phyloP scores from a whole-genome alignment of 495 filamentous ascomycete genomes.

The Cladorrhinum samala region DNA sequence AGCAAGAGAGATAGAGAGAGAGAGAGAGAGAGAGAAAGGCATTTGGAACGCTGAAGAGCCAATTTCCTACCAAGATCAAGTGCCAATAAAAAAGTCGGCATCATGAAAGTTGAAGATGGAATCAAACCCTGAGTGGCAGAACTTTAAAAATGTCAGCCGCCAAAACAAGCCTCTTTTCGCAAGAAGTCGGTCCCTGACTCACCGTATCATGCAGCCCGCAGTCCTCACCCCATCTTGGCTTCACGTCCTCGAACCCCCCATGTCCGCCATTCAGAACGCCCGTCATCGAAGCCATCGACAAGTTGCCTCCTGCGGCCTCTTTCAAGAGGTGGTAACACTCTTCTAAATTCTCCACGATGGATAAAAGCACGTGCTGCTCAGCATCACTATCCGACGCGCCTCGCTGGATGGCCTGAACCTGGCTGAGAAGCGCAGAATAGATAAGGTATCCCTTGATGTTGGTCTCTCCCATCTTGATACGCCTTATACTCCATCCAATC shows the following conservation, averaged over 20 bases:
- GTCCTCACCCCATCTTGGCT: neutral
- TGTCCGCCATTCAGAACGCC: constrained; percentile 1
- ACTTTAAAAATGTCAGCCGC: constrained; percentile 6
- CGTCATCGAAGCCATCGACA: neutral
- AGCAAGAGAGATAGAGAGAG: neutral
- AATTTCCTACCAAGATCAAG: constrained; percentile 1
- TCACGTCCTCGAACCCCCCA: constrained; percentile 2
- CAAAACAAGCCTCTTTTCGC: neutral
- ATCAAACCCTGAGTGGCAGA: constrained; percentile 14
- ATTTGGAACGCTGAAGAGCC: neutral
- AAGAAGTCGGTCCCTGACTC: constrained; percentile 1
- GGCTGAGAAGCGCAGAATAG: constrained; percentile 34
- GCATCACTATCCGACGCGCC: constrained; percentile 24
- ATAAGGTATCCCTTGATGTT: constrained; percentile 52
- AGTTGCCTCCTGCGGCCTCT: constrained; percentile 8
- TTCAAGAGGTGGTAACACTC: constrained; percentile 18
- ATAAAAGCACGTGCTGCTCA: constrained; percentile 20
- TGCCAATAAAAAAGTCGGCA: constrained; percentile 21
- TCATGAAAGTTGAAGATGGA: constrained; percentile 26
- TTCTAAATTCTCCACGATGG: constrained; percentile 19
- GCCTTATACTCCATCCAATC: constrained; percentile 36
- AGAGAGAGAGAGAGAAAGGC: neutral
- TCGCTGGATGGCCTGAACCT: constrained; percentile 37
- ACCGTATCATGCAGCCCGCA: constrained; percentile 19
- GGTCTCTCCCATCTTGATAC: constrained; percentile 48